Conservation (phyloP, 345 rosid species). For the Barbarea vulgaris region DNA sequence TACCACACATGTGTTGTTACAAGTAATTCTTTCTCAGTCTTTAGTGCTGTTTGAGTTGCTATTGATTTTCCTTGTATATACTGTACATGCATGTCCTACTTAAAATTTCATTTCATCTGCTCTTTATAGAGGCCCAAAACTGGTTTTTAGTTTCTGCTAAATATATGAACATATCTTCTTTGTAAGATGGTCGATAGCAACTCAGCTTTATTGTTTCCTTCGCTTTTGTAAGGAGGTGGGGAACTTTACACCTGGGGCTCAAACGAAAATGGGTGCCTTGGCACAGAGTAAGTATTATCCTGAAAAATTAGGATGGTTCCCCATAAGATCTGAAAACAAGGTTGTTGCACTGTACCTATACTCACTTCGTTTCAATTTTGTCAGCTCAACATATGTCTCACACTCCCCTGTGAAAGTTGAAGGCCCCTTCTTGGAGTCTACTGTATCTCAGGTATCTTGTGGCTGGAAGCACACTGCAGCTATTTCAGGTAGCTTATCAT, state of each 20-base stretch:
- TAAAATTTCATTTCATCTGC: neutral
- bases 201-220: slow-evolving; percentile 21
- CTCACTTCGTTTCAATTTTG: slow-evolving; percentile 7
- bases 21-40: slow-evolving; percentile 50
- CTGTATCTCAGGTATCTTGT: slow-evolving; percentile 82
- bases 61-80: neutral
- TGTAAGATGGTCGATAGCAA: slow-evolving; percentile 6
- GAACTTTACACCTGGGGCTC: slow-evolving; percentile 89
- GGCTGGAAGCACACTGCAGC: slow-evolving; percentile 99
- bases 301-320: slow-evolving; percentile 1
- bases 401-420: slow-evolving; percentile 74
- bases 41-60: neutral
- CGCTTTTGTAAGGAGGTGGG: slow-evolving; percentile 59
- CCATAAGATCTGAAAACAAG: slow-evolving; percentile 9
- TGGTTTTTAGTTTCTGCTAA: neutral
- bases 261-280: slow-evolving; percentile 96
- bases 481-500: slow-evolving; percentile 64
- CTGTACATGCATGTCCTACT: neutral
- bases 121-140: neutral
- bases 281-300: slow-evolving; percentile 60
- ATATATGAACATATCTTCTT: neutral
- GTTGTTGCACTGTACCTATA: slow-evolving; percentile 10
- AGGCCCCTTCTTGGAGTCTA: slow-evolving; percentile 67
- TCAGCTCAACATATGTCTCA: slow-evolving; percentile 64
- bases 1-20: slow-evolving; percentile 88